These are phyloP conservation scores for Cubamyces sp. DNA, from an alignment of 768 basidiomycete species.

Conservation along the genomic window DNA sequence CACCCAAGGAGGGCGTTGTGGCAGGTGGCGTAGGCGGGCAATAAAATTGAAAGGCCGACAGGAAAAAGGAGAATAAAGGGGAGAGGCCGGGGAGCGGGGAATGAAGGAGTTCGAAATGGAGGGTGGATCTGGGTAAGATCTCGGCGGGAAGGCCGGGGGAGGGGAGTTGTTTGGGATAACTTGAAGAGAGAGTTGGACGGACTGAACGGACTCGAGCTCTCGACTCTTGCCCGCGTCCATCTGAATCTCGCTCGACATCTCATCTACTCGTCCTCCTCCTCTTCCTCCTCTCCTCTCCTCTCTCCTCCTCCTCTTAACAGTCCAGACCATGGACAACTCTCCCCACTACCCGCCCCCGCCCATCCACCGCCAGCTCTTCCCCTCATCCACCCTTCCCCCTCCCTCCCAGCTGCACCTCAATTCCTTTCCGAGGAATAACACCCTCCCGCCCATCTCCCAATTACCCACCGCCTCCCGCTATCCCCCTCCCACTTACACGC, in stretches of 20 bases:
- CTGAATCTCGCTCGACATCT: neutral
- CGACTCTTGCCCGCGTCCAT: neutral
- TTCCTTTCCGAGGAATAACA: conserved; percentile 42
- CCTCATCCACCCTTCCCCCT: conserved; percentile 48
- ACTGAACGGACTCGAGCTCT: neutral
- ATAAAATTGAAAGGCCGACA: neutral
- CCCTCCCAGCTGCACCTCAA: conserved; percentile 46
- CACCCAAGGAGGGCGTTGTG: neutral
- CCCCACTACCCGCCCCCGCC: conserved; percentile 31
- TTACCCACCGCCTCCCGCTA: conserved; percentile 34
- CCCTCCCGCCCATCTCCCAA: conserved; percentile 45
- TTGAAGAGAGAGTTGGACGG: conserved; percentile 7
- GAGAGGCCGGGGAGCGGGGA: neutral
- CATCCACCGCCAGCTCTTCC: conserved; percentile 44
- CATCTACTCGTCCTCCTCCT: conserved; percentile 4
- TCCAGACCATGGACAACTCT: conserved; percentile 33
- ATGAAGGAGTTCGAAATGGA: conserved; percentile 1
- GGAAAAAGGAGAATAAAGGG: neutral
- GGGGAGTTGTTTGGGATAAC: neutral
- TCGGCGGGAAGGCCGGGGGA: conserved; percentile 14
- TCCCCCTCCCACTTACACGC: conserved; percentile 40
- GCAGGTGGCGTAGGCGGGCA: neutral
- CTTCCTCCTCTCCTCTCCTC: conserved; percentile 9
- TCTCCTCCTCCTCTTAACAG: conserved; percentile 22
- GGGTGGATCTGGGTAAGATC: conserved; percentile 16